Base-by-base conservation (phyloP, 2,329 filamentous ascomycete species). In the Exophiala sp. region DNA sequence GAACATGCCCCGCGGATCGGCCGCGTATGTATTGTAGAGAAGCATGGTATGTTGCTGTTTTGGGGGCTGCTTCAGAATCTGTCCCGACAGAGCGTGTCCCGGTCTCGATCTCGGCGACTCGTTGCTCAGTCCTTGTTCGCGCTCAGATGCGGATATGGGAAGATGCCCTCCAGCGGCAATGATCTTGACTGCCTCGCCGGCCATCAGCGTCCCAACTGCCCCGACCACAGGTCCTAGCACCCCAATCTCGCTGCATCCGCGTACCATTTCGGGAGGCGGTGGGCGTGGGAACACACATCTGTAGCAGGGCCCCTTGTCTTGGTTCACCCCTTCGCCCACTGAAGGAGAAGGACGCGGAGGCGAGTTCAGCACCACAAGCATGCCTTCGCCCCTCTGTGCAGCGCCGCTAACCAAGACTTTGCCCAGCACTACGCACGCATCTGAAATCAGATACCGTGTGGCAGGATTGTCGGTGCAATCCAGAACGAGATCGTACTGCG, bases 381-480 rank as follows among this genome's bases (percentile, higher is more conserved):
- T 91, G 1, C 93, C 93, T 50, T 95, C 90, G 0, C 85, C 88
- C 14, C 88, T 82, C 19, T 97, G 77, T 0, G 93, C 91, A 0
- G 90, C 94, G 1, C 91, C 93, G 2, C 89, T 95, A 10, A 97
- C 80, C 13, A 98, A 78, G 0, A 88, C 82, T 63, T 88, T 93
- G 2, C 76, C 71, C 0, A 90, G 74, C 2, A 95, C 73, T 8
- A 96, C 85, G 60, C 88, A 94, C 13, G 86, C 80, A 64, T 98
- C 93, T 0, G 88, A 95, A 57, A 97, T 87, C 39, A 97, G 78
- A 66, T 98, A 97, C 37, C 93, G 86, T 0, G 88, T 87, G 1
- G 87, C 85, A 0, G 93, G 91, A 58, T 91, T 89, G 68, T 98
- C 93, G 8, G 91, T 97, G 66, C 93, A 98, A 67, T 98, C 93